Conservation (phyloP, 2,329 filamentous ascomycete genomes). For the Apiospora marii region DNA sequence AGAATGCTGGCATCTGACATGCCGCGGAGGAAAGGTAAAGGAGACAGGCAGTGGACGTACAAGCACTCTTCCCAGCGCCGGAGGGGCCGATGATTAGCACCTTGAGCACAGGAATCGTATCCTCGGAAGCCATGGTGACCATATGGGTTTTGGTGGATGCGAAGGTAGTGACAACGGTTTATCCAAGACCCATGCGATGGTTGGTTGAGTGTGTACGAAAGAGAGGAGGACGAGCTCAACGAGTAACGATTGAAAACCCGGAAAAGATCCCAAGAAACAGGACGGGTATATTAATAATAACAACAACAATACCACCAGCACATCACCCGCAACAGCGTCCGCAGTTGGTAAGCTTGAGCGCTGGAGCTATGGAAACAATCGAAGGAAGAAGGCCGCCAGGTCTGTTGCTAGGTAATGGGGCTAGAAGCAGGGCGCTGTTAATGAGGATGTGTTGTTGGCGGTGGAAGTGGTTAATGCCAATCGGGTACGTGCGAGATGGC, state of each 20-base stretch:
- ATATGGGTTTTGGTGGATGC: slow-evolving; percentile 14
- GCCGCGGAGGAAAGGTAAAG: slow-evolving; percentile 6
- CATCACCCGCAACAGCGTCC: background rate
- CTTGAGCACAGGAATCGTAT: slow-evolving; percentile 58
- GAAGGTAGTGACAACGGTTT: background rate
- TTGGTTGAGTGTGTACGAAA: too few relatives aligned
- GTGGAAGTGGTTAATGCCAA: slow-evolving; percentile 13
- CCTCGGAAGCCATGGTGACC: slow-evolving; percentile 52
- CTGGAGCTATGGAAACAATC: slow-evolving; percentile 15
- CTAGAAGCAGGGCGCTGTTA: slow-evolving; percentile 8
- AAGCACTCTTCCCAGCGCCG: slow-evolving; percentile 62
- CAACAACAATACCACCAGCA: background rate
- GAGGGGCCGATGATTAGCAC: slow-evolving; percentile 63
- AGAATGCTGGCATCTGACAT: background rate
- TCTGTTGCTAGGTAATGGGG: background rate
- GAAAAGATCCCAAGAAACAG: background rate
- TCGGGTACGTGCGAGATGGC: slow-evolving; percentile 6
- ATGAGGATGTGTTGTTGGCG: slow-evolving; percentile 15
- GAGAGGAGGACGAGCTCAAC: background rate
- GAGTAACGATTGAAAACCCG: background rate
- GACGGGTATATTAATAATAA: slow-evolving; percentile 14
- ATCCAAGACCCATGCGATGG: background rate
- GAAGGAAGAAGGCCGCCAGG: background rate
- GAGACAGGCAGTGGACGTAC: slow-evolving; percentile 46
- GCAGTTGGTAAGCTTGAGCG: background rate